phyloP scores from a whole-genome alignment of 345 rosid species.

The Camelina hispida region DNA sequence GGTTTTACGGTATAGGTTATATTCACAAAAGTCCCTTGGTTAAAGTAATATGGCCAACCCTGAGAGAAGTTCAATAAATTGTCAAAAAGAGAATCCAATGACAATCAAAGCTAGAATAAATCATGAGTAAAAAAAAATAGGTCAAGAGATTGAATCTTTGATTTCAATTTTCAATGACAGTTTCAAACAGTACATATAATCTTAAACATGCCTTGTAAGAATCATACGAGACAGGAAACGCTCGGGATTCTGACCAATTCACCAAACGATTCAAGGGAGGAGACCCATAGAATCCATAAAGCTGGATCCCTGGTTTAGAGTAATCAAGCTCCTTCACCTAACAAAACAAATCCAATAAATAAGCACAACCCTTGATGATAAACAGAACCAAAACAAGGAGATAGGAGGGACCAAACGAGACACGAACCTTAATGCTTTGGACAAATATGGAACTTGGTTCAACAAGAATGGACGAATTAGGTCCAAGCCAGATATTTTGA shows the following conservation, averaged over 20 bases:
- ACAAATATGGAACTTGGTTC: constrained; percentile 69
- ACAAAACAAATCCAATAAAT: neutral
- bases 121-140: too few relatives aligned
- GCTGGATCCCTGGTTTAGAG: constrained; percentile 48
- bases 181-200: neutral
- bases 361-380: neutral
- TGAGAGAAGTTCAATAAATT: constrained; percentile 41
- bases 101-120: neutral
- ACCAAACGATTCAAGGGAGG: constrained; percentile 63
- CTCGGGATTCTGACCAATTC: constrained; percentile 56
- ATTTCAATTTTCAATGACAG: neutral
- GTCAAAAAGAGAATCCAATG: constrained; percentile 1
- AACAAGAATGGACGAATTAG: constrained; percentile 64
- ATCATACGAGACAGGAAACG: constrained; percentile 49
- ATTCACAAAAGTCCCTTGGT: constrained; percentile 67
- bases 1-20: constrained; percentile 66
- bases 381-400: neutral
- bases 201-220: constrained; percentile 65
- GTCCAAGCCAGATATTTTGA: constrained; percentile 56
- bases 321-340: constrained; percentile 65
- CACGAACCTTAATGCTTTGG: constrained; percentile 66
- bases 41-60: constrained; percentile 72
- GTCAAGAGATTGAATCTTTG: too few relatives aligned
- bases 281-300: constrained; percentile 63
- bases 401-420: neutral